Base-by-base conservation (phyloP, 305 asterid species). In the Ajuga reptans region DNA sequence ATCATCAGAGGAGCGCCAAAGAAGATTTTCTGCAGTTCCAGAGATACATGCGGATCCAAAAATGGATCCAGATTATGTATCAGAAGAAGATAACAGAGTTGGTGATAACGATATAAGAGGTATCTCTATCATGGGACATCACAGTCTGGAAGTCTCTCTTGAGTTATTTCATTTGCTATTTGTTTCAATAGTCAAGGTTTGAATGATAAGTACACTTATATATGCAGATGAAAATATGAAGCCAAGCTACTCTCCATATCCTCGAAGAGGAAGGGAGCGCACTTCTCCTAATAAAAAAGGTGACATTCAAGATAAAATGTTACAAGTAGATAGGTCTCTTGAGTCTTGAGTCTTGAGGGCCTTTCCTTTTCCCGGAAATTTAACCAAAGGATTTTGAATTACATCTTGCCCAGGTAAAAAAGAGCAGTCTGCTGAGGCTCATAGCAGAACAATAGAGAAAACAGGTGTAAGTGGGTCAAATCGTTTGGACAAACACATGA, bases 41-140 rank as follows among this genome's bases (percentile, higher is more conserved):
- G 86, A 78, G 73, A 82, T 94, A 72, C 95, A 89, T 52, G 80
- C 89, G 70, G 99, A 87, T 83, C 95, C 90, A 53, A 89, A 75
- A 82, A 87, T 94, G 96, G 72, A 76, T 81, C 96, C 93, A 41
- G 56, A 75, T 63, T 89, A 84, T 74, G 90, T 82, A 68, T 89
- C 96, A 42, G 99, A 89, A 72, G 89, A 86, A 77, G 87, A 86
- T 72, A 36, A 64, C 34, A 62, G 66, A 74, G 80, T 41, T 69
- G 65, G 45, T 56, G 73, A 68, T 11, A 71, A 52, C 61, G 68
- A 52, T 74, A 83, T 68, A 81, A 83, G 75, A 75, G 91, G 96
- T 86, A 80, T 58, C 33, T 36, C 21, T 18, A 18, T 73, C 46
- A 8, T 70, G 45, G 49, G 52, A 58, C 42, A 43, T 63, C 21